Conservation (phyloP, 2,329 filamentous ascomycete genomes). For the Fusarium sublunatum region DNA sequence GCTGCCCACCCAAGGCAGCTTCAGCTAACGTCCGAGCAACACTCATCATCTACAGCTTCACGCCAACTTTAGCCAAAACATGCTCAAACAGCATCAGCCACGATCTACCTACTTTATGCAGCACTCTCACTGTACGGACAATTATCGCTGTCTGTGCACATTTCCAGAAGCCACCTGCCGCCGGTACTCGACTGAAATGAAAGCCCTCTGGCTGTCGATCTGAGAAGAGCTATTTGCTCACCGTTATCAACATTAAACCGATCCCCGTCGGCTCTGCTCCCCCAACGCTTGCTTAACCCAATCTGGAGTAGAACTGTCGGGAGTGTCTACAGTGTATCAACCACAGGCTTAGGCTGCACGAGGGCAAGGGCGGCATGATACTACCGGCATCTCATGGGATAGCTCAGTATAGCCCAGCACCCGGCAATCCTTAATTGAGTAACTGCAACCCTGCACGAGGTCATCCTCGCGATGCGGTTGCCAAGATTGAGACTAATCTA, state of each 20-base stretch:
- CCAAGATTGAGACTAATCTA: no score
- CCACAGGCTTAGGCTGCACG: constrained; percentile 9
- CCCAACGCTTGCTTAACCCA: neutral
- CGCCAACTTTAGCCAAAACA: no score
- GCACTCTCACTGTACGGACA: no score
- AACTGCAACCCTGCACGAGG: no score
- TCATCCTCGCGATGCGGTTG: no score
- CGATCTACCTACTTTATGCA: no score
- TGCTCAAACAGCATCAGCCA: no score
- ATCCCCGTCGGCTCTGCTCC: constrained; percentile 13
- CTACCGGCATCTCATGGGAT: neutral
- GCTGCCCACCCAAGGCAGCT: no score
- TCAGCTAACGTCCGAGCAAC: no score
- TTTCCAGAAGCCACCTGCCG: neutral
- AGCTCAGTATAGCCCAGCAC: neutral
- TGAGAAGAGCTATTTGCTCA: neutral
- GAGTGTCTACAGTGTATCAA: neutral
- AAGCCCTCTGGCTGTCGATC: neutral
- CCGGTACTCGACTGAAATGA: no score
- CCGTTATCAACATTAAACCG: neutral
- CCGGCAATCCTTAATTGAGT: neutral
- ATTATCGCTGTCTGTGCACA: neutral
- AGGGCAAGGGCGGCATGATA: neutral
- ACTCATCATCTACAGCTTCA: no score
- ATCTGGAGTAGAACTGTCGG: neutral